Conservation (phyloP, 169 alveolate species). For the Plasmodium blacklocki region DNA sequence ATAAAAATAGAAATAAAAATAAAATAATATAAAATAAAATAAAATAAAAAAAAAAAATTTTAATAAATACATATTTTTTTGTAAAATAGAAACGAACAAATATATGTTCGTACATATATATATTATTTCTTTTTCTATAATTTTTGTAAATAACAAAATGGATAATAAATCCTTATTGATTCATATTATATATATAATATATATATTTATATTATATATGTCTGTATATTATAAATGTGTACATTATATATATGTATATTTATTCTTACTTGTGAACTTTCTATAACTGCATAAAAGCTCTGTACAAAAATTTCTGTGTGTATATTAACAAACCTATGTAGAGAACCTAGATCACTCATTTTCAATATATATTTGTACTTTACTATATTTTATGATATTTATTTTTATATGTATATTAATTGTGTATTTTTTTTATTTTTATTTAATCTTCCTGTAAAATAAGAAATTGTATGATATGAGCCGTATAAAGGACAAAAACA, state of each 20-base stretch:
- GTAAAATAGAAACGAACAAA: no score
- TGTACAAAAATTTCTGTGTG: slow-evolving; percentile 63
- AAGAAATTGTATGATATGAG: no score
- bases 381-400: no score
- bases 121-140: background rate
- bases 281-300: slow-evolving; percentile 71
- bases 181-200: slow-evolving; percentile 13
- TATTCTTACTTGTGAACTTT: slow-evolving; percentile 65
- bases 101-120: background rate
- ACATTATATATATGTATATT: background rate
- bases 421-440: no score
- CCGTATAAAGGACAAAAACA: no score
- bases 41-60: no score
- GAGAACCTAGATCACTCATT: slow-evolving; percentile 32
- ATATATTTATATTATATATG: no score
- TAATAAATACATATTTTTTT: no score
- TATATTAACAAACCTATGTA: slow-evolving; percentile 51
- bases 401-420: no score
- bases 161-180: background rate
- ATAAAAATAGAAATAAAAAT: no score
- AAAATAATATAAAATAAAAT: no score
- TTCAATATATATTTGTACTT: background rate
- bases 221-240: background rate
- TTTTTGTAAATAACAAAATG: slow-evolving; percentile 1
- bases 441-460: no score